These are phyloP conservation scores for Athelia sp. DNA, from an alignment of 1,284 basidiomycete species.

Conservation along the genomic window DNA sequence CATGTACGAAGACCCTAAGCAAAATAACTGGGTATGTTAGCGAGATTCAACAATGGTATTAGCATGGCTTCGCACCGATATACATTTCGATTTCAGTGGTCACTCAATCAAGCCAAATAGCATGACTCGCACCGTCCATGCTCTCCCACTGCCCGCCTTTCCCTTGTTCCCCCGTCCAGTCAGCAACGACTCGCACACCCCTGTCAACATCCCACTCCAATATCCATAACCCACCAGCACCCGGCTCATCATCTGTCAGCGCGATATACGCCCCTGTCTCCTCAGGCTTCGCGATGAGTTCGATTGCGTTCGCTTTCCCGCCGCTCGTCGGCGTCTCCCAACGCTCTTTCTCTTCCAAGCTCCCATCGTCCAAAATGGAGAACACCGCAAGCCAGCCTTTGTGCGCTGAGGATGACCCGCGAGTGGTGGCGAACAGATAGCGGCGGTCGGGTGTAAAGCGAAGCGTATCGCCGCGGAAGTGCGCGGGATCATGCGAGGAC, in stretches of 20 bases:
- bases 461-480: conserved; percentile 42
- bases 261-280: conserved; percentile 27
- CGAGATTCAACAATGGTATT: too few relatives aligned
- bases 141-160: conserved; percentile 12
- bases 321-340: conserved; percentile 40
- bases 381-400: conserved; percentile 39
- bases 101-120: conserved; percentile 41
- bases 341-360: conserved; percentile 18
- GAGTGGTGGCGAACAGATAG: conserved; percentile 39
- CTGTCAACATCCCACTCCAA: conserved; percentile 38
- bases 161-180: conserved; percentile 28
- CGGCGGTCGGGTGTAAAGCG: conserved; percentile 33
- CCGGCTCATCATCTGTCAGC: conserved; percentile 36
- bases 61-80: too few relatives aligned
- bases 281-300: conserved; percentile 28
- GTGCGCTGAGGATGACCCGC: conserved; percentile 27
- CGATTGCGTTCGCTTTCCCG: conserved; percentile 44
- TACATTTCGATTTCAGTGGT: conserved; percentile 8
- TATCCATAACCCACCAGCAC: conserved; percentile 33
- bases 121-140: conserved; percentile 40
- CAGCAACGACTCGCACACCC: conserved; percentile 30
- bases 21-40: too few relatives aligned
- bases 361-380: conserved; percentile 31
- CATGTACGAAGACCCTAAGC: too few relatives aligned
- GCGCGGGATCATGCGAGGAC: conserved; percentile 15